Conservation (phyloP, 2,329 filamentous ascomycete genomes). For the Aspergillus carbonarius region DNA sequence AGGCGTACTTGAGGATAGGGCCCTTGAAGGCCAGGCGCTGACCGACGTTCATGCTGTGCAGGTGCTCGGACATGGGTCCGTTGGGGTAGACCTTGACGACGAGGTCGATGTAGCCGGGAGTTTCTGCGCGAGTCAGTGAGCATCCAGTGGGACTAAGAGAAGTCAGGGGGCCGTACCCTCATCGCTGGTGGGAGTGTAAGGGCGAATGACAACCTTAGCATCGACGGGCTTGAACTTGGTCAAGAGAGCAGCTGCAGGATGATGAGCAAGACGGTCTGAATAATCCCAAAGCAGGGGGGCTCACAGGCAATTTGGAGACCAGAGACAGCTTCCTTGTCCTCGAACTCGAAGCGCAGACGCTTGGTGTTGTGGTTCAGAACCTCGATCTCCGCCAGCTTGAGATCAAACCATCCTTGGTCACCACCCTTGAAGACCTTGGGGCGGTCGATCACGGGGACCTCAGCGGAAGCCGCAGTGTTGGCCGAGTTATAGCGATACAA, state of each 20-base stretch:
- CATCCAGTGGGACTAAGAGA: background rate
- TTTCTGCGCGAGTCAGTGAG: slow-evolving; percentile 50
- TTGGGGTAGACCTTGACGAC: slow-evolving; percentile 88
- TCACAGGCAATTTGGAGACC: slow-evolving; percentile 75
- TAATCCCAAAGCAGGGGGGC: slow-evolving; percentile 20
- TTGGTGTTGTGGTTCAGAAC: slow-evolving; percentile 93
- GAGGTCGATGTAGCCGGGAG: slow-evolving; percentile 79
- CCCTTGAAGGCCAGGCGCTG: slow-evolving; percentile 91
- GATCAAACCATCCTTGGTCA: slow-evolving; percentile 82
- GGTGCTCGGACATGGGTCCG: slow-evolving; percentile 86
- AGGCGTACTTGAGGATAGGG: slow-evolving; percentile 89
- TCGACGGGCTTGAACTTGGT: slow-evolving; percentile 88
- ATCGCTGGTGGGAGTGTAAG: slow-evolving; percentile 89
- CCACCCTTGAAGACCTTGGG: slow-evolving; percentile 70
- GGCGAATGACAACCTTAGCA: slow-evolving; percentile 81
- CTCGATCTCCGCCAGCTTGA: slow-evolving; percentile 77
- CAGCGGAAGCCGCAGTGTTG: slow-evolving; percentile 27
- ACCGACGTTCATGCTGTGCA: slow-evolving; percentile 79
- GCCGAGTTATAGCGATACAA: slow-evolving; percentile 51
- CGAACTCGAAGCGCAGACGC: slow-evolving; percentile 82
- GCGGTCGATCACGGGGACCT: slow-evolving; percentile 34
- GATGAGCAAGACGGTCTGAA: slow-evolving; percentile 3
- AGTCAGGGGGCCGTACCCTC: slow-evolving; percentile 59
- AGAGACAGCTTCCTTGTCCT: slow-evolving; percentile 78
- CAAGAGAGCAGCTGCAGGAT: slow-evolving; percentile 66